Percentiles rank a stretch among this genome's conserved stretches.
Evolutionary conservation across 495 filamentous ascomycete genomes (phyloP).

Genomic region (Parmelia sp.): DNA sequence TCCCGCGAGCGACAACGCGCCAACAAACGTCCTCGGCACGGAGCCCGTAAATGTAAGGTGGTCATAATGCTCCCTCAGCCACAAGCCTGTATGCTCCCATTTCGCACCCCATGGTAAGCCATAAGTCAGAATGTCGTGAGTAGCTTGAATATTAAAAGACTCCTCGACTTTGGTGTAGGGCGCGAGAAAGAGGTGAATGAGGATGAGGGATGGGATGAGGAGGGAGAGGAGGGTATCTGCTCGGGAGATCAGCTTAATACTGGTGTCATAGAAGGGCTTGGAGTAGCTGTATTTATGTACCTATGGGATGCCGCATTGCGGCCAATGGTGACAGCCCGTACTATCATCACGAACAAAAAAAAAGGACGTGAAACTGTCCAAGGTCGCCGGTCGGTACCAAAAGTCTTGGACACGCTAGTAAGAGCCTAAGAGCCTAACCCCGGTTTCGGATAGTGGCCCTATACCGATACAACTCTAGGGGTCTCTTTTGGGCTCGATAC

Average conservation of each 20-base stretch:
- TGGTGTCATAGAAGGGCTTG: not conserved
- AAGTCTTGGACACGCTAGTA: too few species aligned
- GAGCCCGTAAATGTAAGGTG: conserved; percentile 87
- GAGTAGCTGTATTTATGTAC: not conserved
- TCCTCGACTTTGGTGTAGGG: conserved; percentile 99
- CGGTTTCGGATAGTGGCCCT: too few species aligned
- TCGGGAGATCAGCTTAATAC: conserved; percentile 5
- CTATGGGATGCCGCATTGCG: conserved; percentile 23
- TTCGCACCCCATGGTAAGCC: conserved; percentile 52
- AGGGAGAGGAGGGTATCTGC: conserved; percentile 48
- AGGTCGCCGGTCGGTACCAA: too few species aligned
- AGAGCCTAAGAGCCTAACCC: too few species aligned
- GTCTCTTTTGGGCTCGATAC: too few species aligned
- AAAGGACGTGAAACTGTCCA: too few species aligned
- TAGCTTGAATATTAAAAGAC: conserved; percentile 95
- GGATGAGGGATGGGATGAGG: conserved; percentile 58
- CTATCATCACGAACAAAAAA: not conserved
- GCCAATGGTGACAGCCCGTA: not conserved
- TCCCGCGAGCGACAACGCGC: conserved; percentile 65
- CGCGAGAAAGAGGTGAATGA: conserved; percentile 68
- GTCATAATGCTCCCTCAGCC: conserved; percentile 59
- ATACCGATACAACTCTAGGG: too few species aligned
- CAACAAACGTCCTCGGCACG: conserved; percentile 85
- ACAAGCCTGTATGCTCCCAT: conserved; percentile 45
- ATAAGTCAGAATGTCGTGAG: conserved; percentile 80